Evolutionary conservation across 768 basidiomycete species (phyloP).

Genomic region (Tylopilus subfusipes): DNA sequence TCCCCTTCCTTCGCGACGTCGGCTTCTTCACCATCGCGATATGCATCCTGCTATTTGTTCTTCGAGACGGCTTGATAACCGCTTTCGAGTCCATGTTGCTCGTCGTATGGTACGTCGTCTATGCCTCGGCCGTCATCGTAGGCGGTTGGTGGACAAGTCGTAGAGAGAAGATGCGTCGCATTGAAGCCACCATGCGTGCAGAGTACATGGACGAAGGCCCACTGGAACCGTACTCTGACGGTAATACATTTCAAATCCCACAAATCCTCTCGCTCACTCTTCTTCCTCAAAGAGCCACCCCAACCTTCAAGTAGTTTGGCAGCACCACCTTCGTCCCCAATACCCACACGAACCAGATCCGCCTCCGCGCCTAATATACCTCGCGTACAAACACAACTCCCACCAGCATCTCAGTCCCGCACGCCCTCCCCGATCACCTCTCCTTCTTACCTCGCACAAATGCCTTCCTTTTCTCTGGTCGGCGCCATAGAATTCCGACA

Average conservation of each 20-base stretch:
- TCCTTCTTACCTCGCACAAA: constrained; percentile 41
- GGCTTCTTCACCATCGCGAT: constrained; percentile 91
- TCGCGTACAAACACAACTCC: constrained; percentile 40
- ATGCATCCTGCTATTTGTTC: constrained; percentile 64
- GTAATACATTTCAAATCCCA: constrained; percentile 42
- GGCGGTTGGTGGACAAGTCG: constrained; percentile 75
- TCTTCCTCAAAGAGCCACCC: constrained; percentile 6
- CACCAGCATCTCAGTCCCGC: constrained; percentile 39
- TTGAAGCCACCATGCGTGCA: constrained; percentile 51
- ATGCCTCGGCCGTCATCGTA: constrained; percentile 72
- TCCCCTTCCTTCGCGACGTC: constrained; percentile 88
- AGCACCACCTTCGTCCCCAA: constrained; percentile 29
- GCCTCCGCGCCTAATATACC: constrained; percentile 36
- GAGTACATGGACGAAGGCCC: constrained; percentile 52
- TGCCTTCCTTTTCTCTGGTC: constrained; percentile 87
- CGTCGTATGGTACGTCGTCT: constrained; percentile 69
- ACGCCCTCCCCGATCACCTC: constrained; percentile 48
- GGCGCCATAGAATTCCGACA: constrained; percentile 96
- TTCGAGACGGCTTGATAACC: constrained; percentile 71
- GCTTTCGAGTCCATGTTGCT: constrained; percentile 69
- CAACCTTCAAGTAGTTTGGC: constrained; percentile 10
- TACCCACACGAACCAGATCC: constrained; percentile 38
- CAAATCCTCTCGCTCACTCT: constrained; percentile 3
- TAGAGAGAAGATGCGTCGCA: constrained; percentile 42
- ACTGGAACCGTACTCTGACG: constrained; percentile 57